Percentiles rank a stretch among this genome's conserved stretches.
These are phyloP conservation scores for Gentiana straminea DNA, from an alignment of 257 asterid genomes.

Conservation along the genomic window DNA sequence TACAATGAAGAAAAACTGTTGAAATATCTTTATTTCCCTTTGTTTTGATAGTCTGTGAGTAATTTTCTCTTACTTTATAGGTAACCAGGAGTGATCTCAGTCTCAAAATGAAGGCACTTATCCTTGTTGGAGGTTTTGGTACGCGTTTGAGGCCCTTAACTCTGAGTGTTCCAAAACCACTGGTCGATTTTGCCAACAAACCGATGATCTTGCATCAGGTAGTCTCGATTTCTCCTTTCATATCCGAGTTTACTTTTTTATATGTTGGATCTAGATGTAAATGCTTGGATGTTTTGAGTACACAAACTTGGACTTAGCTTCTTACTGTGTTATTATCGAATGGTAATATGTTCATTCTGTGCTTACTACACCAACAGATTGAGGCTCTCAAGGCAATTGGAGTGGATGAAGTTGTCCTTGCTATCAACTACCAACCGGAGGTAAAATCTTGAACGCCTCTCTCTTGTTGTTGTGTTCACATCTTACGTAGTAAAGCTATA, in stretches of 20 bases:
- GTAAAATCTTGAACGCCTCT: constrained; percentile 20
- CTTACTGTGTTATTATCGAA: too few relatives aligned
- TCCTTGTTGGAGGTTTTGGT: constrained; percentile 95
- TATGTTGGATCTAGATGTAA: neutral
- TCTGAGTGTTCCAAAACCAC: constrained; percentile 82
- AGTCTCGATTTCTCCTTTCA: neutral
- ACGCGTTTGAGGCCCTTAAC: constrained; percentile 92
- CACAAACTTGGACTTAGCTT: too few relatives aligned
- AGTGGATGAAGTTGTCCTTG: constrained; percentile 91
- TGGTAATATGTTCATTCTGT: too few relatives aligned
- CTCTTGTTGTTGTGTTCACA: neutral
- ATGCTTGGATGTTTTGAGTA: too few relatives aligned
- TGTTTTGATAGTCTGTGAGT: neutral
- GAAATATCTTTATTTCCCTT: neutral
- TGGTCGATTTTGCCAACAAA: constrained; percentile 90
- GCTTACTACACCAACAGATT: constrained; percentile 32
- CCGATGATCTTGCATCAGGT: constrained; percentile 99
- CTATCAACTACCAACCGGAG: constrained; percentile 97
- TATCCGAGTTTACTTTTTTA: neutral
- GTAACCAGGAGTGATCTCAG: too few relatives aligned
- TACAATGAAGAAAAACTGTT: constrained; percentile 10
- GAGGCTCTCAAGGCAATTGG: constrained; percentile 89
- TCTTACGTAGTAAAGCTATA: neutral
- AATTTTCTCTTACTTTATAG: constrained; percentile 10
- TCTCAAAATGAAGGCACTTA: constrained; percentile 70